Evolutionary conservation across 176 grass and related monocot genomes (phyloP).

Genomic region (Calamus simplicifolius): DNA sequence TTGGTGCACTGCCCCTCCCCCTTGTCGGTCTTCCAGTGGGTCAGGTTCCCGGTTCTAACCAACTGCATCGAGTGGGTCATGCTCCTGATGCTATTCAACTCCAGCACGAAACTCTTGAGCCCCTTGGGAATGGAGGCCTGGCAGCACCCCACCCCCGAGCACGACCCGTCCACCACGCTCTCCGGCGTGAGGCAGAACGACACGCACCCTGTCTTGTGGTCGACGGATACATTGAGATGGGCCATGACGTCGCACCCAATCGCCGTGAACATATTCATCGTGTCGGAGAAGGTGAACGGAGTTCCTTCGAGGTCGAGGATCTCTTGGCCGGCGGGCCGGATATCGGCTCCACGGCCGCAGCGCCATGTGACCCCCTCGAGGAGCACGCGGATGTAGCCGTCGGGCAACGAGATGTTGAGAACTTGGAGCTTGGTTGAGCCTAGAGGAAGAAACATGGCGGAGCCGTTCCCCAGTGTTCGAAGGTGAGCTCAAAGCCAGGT

Average conservation of each 20-base stretch:
- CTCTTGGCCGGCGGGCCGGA: background rate
- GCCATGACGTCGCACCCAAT: constrained; percentile 46
- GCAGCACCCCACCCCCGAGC: constrained; percentile 61
- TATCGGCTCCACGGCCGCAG: background rate
- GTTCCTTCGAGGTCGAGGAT: constrained; percentile 31
- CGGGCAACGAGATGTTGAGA: constrained; percentile 26
- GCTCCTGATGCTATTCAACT: constrained; percentile 22
- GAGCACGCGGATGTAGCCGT: constrained; percentile 28
- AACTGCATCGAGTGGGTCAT: too few relatives aligned
- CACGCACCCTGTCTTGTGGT: constrained; percentile 29
- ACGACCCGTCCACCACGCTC: constrained; percentile 1
- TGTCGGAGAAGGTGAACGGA: constrained; percentile 44
- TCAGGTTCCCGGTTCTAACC: too few relatives aligned
- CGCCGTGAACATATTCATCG: constrained; percentile 47
- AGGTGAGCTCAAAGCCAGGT: constrained; percentile 19
- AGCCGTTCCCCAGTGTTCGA: background rate
- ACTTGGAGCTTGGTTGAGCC: background rate
- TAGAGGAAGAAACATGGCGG: background rate
- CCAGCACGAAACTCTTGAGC: constrained; percentile 16
- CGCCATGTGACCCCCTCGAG: background rate
- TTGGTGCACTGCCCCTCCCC: constrained; percentile 3
- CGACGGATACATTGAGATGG: background rate
- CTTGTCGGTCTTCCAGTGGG: too few relatives aligned
- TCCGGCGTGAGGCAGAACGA: constrained; percentile 21
- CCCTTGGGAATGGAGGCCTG: constrained; percentile 21